Evolutionary conservation across 75 land plant genomes (phyloP), one percentile per base, ranked within the genome.

Genomic region (Pinus tabuliformis): DNA sequence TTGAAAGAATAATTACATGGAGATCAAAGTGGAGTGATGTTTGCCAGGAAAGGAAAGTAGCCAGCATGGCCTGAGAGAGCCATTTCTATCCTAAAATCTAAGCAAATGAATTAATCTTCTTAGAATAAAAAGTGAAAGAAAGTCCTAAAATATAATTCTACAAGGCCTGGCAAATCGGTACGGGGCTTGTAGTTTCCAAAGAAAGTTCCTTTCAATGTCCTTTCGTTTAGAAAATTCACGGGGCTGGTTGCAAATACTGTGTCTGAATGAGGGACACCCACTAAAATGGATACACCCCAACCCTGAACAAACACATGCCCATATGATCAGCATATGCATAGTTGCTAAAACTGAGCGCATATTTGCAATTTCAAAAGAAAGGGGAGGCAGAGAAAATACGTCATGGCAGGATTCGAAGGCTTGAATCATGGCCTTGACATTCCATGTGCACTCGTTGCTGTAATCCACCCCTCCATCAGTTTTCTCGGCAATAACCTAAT

Each of bases 401-500:
- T 83, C 79, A 65, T 86, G 91, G 75, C 77, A 71, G 36, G 83
- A 78, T 71, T 87, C 90, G 2, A 89, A 73, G 22, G 91, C 89
- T 33, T 89, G 68, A 13, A 82, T 80, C 82, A 86, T 87, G 30
- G 79, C 86, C 14, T 79, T 76, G n/a, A 84, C 78, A 63, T 81
- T 87, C 14, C 91, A 87, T 16, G 79, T 85, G 82, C 91, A 90
- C 73, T 90, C 91, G 56, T 87, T 70, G 57, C 87, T 85, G 62
- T 81, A 73, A 59, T 90, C 90, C 52, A 87, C 91, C 9, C 91
- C 91, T 8, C 91, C 91, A 78, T 87, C 80, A 33, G 87, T 87
- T n/a, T 9, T 17, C 21, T 87, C 87, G 12, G 70, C 78, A 68
- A 90, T 80, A 1, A 90, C 89, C 49, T 42, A 6, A 6, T 42